Conservation (phyloP, 2,329 filamentous ascomycete genomes). For the Clarireedia hainanense region DNA sequence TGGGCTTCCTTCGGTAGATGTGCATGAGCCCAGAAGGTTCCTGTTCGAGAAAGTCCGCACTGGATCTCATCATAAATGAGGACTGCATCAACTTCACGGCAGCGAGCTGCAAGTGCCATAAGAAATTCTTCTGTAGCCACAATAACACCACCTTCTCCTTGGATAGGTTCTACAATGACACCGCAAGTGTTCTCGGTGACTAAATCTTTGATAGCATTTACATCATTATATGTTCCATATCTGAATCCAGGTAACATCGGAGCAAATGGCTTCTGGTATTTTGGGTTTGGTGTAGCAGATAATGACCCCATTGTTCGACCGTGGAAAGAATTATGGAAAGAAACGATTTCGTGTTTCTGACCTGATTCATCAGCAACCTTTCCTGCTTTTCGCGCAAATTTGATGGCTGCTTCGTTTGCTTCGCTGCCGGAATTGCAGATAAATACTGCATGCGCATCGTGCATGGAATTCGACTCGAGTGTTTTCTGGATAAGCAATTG, state of each 20-base stretch:
- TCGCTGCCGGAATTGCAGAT: conserved; percentile 95
- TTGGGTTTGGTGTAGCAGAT: conserved; percentile 94
- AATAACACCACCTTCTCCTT: conserved; percentile 91
- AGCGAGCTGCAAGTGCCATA: conserved; percentile 71
- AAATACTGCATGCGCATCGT: conserved; percentile 72
- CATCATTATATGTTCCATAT: conserved; percentile 80
- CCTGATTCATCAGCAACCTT: conserved; percentile 66
- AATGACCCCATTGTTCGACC: conserved; percentile 92
- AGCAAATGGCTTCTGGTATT: conserved; percentile 91
- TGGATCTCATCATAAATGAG: conserved; percentile 97
- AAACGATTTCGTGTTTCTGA: conserved; percentile 75
- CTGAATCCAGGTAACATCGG: conserved; percentile 93
- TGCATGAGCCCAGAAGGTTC: conserved; percentile 81
- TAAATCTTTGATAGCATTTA: conserved; percentile 60
- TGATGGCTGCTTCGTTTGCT: conserved; percentile 95
- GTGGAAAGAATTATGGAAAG: conserved; percentile 89
- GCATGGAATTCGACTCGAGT: conserved; percentile 70
- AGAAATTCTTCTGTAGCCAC: conserved; percentile 79
- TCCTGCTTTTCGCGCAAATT: conserved; percentile 89
- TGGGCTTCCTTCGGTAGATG: conserved; percentile 70
- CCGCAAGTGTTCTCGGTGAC: conserved; percentile 84
- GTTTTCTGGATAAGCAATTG: conserved; percentile 80
- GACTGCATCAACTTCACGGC: conserved; percentile 78
- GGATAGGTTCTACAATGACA: conserved; percentile 94
- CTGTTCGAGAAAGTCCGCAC: conserved; percentile 83